Evolutionary conservation across 2,329 filamentous ascomycete species (phyloP).

Genomic region (Claviceps digitariae): DNA sequence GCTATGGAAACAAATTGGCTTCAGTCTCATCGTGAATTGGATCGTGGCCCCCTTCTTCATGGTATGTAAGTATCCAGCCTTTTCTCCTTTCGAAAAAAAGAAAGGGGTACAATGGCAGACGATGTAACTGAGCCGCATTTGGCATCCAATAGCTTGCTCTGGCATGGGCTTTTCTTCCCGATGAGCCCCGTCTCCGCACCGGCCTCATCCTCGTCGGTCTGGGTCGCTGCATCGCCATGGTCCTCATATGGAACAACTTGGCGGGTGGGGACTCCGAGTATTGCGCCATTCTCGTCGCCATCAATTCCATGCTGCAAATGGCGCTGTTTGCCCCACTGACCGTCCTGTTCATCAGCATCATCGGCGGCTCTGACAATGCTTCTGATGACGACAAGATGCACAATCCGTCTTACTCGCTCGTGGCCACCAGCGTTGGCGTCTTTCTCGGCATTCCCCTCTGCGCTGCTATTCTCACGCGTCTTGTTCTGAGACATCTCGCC

Average conservation of each 20-base stretch:
- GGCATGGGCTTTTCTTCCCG: conserved; percentile 54
- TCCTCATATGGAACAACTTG: conserved; percentile 54
- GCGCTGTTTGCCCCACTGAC: conserved; percentile 58
- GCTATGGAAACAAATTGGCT: conserved; percentile 67
- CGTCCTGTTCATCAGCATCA: conserved; percentile 56
- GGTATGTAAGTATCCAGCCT: conserved; percentile 32
- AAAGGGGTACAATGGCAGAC: background rate
- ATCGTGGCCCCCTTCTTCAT: conserved; percentile 71
- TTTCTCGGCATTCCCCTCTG: conserved; percentile 77
- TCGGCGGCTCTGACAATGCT: conserved; percentile 27
- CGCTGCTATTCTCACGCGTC: conserved; percentile 64
- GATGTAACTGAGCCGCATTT: background rate
- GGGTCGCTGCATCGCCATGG: conserved; percentile 82
- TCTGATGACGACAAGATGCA: conserved; percentile 21
- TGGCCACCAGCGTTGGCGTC: conserved; percentile 68
- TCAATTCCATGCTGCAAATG: conserved; percentile 66
- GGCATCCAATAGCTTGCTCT: conserved; percentile 39
- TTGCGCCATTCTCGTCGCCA: conserved; percentile 65
- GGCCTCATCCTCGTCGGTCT: conserved; percentile 74
- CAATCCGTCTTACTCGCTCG: conserved; percentile 44
- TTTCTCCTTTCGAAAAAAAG: no score
- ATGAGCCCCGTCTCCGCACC: conserved; percentile 41
- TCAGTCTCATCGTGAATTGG: conserved; percentile 72
- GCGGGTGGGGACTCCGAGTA: conserved; percentile 70
- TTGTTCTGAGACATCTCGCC: conserved; percentile 40